These are phyloP conservation scores for Collybiopsis luxurians DNA, from an alignment of 768 basidiomycete species.

Conservation along the genomic window DNA sequence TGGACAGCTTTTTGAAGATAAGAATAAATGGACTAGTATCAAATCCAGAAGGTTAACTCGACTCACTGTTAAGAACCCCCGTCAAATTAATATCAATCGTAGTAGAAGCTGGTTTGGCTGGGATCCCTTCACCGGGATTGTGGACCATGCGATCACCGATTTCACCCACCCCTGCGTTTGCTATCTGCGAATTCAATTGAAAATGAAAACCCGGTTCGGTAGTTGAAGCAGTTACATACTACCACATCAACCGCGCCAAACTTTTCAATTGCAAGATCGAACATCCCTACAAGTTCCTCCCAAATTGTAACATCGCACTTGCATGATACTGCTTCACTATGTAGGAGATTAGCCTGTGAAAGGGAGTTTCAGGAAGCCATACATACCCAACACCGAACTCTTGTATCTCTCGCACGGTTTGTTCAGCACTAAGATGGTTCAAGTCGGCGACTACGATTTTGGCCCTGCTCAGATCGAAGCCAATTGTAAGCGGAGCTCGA, in stretches of 20 bases:
- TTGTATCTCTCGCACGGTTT: conserved; percentile 38
- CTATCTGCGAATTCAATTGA: too few species aligned
- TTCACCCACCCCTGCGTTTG: conserved; percentile 50
- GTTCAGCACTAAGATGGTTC: conserved; percentile 37
- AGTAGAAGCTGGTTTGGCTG: conserved; percentile 18
- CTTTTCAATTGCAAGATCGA: conserved; percentile 43
- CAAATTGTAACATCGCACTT: conserved; percentile 51
- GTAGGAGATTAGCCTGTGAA: not conserved
- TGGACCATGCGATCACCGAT: conserved; percentile 21
- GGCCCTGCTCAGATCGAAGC: conserved; percentile 35
- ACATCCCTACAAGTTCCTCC: conserved; percentile 52
- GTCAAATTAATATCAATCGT: conserved; percentile 29
- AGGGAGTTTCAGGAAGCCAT: not conserved
- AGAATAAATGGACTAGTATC: not conserved
- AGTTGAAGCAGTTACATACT: too few species aligned
- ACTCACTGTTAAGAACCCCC: conserved; percentile 26
- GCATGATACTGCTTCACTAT: conserved; percentile 39
- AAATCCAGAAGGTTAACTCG: not conserved
- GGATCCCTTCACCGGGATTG: conserved; percentile 8
- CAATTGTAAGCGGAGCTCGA: too few species aligned
- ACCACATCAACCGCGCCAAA: conserved; percentile 55
- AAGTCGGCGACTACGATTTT: conserved; percentile 55
- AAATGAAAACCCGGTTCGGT: too few species aligned
- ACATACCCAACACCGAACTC: conserved; percentile 39
- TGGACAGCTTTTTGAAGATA: conserved; percentile 19